Conservation (phyloP, 1,284 basidiomycete species). For the Cutaneotrichosporon curvatum region DNA sequence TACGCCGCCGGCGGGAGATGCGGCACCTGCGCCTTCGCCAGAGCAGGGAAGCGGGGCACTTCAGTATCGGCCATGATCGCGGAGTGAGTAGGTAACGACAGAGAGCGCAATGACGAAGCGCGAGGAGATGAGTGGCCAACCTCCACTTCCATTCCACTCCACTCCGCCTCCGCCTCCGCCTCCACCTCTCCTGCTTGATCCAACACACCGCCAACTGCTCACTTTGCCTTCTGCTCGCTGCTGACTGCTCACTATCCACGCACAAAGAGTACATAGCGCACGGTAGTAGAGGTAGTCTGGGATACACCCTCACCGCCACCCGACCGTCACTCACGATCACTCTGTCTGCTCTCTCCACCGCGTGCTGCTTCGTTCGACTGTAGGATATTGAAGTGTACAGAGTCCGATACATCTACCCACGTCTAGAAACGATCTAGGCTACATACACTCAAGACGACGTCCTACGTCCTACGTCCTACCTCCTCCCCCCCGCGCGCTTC, state of each 20-base stretch:
- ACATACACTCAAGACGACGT: background rate
- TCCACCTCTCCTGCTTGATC: too few species aligned
- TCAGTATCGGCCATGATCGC: background rate
- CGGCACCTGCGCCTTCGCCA: conserved; percentile 19
- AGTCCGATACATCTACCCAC: too few species aligned
- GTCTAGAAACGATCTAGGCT: background rate
- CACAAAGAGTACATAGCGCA: too few species aligned
- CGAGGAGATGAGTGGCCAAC: background rate
- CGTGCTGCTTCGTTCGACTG: too few species aligned
- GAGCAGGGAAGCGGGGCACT: conserved; percentile 8
- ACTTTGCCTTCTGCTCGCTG: too few species aligned
- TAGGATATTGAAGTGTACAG: too few species aligned
- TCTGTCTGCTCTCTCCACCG: too few species aligned
- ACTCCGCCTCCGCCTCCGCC: background rate
- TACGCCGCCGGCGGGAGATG: conserved; percentile 29
- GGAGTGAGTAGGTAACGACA: background rate
- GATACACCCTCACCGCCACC: too few species aligned
- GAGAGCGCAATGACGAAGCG: background rate
- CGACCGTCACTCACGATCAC: too few species aligned
- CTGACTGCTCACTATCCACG: too few species aligned
- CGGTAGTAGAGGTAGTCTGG: too few species aligned
- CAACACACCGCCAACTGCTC: too few species aligned
- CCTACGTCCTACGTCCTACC: background rate
- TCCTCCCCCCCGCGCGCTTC: background rate
- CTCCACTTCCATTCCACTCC: background rate